These are phyloP conservation scores for Pleurotus sapidus DNA, from an alignment of 768 basidiomycete species.

Conservation along the genomic window DNA sequence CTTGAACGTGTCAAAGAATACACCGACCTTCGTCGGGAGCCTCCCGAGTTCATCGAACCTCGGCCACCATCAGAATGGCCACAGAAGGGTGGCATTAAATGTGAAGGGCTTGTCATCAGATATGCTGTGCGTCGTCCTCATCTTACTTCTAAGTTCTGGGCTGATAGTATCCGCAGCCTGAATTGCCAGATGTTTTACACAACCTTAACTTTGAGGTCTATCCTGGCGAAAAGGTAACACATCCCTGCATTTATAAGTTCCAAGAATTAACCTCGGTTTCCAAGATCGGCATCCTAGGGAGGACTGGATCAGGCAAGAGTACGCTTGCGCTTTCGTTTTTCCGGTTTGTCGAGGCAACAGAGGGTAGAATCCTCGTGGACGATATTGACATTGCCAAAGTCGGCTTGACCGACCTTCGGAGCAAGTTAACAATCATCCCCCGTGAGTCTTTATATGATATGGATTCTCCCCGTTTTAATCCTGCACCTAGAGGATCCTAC, in stretches of 20 bases:
- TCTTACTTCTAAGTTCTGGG: neutral
- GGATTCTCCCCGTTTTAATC: neutral
- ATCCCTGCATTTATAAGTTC: neutral
- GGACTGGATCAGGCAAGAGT: conserved; percentile 77
- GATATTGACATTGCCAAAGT: conserved; percentile 76
- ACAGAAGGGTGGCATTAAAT: conserved; percentile 59
- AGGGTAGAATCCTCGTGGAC: conserved; percentile 74
- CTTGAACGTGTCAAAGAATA: conserved; percentile 91
- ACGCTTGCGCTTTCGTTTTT: conserved; percentile 85
- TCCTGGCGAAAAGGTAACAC: conserved; percentile 73
- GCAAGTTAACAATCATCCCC: conserved; percentile 72
- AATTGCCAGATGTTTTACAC: conserved; percentile 84
- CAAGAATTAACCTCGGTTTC: neutral
- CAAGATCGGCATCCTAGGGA: conserved; percentile 68
- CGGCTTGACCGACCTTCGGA: conserved; percentile 80
- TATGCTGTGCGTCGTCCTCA: conserved; percentile 57
- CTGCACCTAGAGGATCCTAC: conserved; percentile 74
- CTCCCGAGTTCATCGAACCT: conserved; percentile 83
- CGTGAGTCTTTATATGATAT: conserved; percentile 37
- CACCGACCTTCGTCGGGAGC: conserved; percentile 74
- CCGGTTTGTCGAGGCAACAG: conserved; percentile 80
- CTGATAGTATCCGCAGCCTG: conserved; percentile 48
- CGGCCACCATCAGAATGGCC: conserved; percentile 85
- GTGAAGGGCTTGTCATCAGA: conserved; percentile 72
- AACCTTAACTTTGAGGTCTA: conserved; percentile 68